Evolutionary conservation across 2,329 filamentous ascomycete genomes (phyloP), one percentile per base, ranked within the genome.

Genomic region (Immersiporthe knoxdaviesiana): DNA sequence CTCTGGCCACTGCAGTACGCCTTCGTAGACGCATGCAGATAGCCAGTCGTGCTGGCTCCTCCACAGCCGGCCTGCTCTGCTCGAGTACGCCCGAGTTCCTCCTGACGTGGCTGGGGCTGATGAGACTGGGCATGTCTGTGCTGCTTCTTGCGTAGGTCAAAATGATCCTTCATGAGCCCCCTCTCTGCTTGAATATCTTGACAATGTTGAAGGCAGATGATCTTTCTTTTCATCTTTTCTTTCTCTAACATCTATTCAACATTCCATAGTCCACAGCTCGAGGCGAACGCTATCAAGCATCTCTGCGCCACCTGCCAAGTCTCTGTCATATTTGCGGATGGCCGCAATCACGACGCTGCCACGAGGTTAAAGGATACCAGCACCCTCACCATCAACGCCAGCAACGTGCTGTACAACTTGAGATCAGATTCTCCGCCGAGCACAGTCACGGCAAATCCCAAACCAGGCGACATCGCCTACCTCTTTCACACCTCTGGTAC

Each of bases 401-500:
- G 72, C 63, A 30, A 63, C 10, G 70, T 76, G 41, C 68, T 72
- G 24, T 47, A 30, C 60, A 72, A 73, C 63, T 41, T 71, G 41
- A 67, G 59, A 56, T 50, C 60, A 5, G 69, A 41, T 39, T 58
- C 27, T 63, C n/a, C 65, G 5, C 37, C 37, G 11, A 12, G 37
- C 37, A 54, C 47, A 3, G 18, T 56, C 12, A 32, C 32, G 16
- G 44, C 54, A 18, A 11, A n/a, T 10, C 63, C 41, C 32, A 50
- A 61, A 32, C 12, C 68, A 30, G 27, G 70, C 1, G 81, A 85
- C 16, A 75, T 84, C 18, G 88, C 88, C 0, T 90, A 89, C 74
- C 78, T 89, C 32, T 84, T 86, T 72, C 88, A 91, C 73, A 90
- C 88, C 0, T 91, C 89, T 0, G 89, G 88, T 0, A 91, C 89